Base-by-base conservation (phyloP, 495 filamentous ascomycete species). In the Penicillium desertorum region DNA sequence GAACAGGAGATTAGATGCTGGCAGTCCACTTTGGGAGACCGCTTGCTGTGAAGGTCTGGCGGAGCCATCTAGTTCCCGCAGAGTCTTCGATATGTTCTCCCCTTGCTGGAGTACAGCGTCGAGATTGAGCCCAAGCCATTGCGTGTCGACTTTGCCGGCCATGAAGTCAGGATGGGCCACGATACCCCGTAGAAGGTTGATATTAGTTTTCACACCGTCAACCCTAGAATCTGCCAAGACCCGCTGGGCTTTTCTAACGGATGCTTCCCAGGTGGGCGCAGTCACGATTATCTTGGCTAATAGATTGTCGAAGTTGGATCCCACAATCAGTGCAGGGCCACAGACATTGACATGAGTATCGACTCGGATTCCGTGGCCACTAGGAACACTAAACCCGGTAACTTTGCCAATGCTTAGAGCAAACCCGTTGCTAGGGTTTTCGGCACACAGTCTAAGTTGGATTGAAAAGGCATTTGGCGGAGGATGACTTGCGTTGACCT, bases 231-330 rank as follows among this genome's bases (percentile, higher is more conserved):
- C 84, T 10, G 75, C 70, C 3, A 87, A 65, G 7, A 81, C 81
- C 27, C 83, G 69, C 36, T 73, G 74, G 4, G 81, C 79, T 62
- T 83, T 86, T 6, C 63, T 50, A 4, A 86, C 73, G 1, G 71
- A 71, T 32, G 76, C 77, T 19, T 78, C 63, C 80, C 81, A 85
- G 11, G 56, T 74, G 7, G 71, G 68, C 17, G 74, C 81, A 5
- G 81, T 83, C 49, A 87, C 71, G 44, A 87, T 82, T n/a, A 86
- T 70, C 58, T 87, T 87, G 11, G 82, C 83, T 0, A 87, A 60
- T 0, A 87, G 68, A 44, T 79, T 83, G 61, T 87, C 84, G 55
- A 83, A 87, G 29, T 85, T 77, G 0, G 81, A 68, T 10, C 79
- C 78, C 4, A 87, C 72, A 6, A 81, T 56, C 12, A 76, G 62